A percentile compares a stretch with the other conserved stretches of the same genome.
phyloP scores from a whole-genome alignment of 2,329 filamentous ascomycete species.

The Ceratocystiopsis brevicomis region DNA sequence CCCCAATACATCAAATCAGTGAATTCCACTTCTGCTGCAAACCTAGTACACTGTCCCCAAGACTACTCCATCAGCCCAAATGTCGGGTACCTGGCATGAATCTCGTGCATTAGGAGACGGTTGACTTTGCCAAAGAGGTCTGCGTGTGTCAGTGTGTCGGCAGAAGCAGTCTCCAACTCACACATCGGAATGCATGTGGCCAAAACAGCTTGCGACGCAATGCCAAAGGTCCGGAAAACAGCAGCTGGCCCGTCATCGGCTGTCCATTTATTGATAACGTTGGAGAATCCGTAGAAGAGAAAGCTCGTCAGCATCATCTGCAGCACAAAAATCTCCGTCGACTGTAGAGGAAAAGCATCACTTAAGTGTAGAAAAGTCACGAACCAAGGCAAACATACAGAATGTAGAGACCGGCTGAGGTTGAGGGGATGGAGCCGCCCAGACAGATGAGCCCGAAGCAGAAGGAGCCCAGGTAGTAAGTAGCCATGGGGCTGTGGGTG shows the following conservation, averaged over 20 bases:
- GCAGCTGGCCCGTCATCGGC: conserved; percentile 11
- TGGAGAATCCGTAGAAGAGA: conserved; percentile 16
- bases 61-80: conserved; percentile 11
- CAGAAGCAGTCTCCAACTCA: conserved; percentile 6
- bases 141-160: neutral
- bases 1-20: no score
- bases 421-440: conserved; percentile 9
- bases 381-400: conserved; percentile 11
- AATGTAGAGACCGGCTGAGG: conserved; percentile 14
- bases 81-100: neutral
- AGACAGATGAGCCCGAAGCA: conserved; percentile 8
- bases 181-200: conserved; percentile 17
- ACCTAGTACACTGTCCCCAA: neutral
- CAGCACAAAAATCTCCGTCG: conserved; percentile 16
- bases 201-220: conserved; percentile 13
- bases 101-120: neutral
- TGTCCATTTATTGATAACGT: conserved; percentile 16
- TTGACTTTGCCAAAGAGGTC: conserved; percentile 1
- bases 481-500: conserved; percentile 7
- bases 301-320: conserved; percentile 19
- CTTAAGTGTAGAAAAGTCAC: conserved; percentile 3
- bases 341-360: conserved; percentile 14
- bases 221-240: conserved; percentile 14
- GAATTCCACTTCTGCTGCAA: no score
- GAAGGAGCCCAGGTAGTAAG: conserved; percentile 8